These are phyloP conservation scores for Ophiocordyceps camponoti-floridani DNA, from an alignment of 2,329 filamentous ascomycete species.

Conservation along the genomic window DNA sequence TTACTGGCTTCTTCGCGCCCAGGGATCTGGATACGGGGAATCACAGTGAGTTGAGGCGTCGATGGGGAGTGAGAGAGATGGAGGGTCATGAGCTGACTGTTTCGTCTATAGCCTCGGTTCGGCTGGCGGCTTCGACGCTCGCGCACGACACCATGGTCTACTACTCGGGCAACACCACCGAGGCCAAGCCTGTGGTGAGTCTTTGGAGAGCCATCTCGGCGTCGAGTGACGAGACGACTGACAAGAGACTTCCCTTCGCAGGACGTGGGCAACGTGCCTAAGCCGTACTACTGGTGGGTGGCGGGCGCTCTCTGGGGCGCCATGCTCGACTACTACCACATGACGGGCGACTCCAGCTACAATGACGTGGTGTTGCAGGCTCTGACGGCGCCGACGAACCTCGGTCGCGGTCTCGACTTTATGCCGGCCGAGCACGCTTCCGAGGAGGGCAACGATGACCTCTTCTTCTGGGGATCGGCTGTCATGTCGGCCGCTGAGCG, in stretches of 20 bases:
- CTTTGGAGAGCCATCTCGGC: no score
- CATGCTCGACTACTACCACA: conserved; percentile 52
- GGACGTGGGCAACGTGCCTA: conserved; percentile 42
- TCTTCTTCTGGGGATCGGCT: conserved; percentile 56
- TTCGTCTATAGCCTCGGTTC: conserved; percentile 35
- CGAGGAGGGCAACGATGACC: conserved; percentile 59
- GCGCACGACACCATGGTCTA: conserved; percentile 44
- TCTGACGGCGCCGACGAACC: conserved; percentile 35
- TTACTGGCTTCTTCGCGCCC: conserved; percentile 13
- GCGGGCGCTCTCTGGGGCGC: conserved; percentile 47
- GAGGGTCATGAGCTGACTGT: not conserved
- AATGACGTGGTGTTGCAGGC: conserved; percentile 40
- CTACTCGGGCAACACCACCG: conserved; percentile 40
- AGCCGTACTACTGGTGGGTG: conserved; percentile 55
- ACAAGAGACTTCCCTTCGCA: conserved; percentile 7
- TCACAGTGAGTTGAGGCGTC: conserved; percentile 11
- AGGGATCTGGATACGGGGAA: conserved; percentile 20
- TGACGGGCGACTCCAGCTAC: conserved; percentile 44
- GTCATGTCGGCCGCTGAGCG: conserved; percentile 51
- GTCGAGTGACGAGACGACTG: not conserved
- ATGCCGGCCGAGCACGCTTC: conserved; percentile 36
- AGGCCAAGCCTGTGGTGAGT: conserved; percentile 26
- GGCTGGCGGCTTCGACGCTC: conserved; percentile 39
- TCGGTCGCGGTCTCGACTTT: conserved; percentile 38
- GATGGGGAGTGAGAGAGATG: not conserved